phyloP scores from a whole-genome alignment of 2,329 filamentous ascomycete genomes.

The Fusarium sp. region DNA sequence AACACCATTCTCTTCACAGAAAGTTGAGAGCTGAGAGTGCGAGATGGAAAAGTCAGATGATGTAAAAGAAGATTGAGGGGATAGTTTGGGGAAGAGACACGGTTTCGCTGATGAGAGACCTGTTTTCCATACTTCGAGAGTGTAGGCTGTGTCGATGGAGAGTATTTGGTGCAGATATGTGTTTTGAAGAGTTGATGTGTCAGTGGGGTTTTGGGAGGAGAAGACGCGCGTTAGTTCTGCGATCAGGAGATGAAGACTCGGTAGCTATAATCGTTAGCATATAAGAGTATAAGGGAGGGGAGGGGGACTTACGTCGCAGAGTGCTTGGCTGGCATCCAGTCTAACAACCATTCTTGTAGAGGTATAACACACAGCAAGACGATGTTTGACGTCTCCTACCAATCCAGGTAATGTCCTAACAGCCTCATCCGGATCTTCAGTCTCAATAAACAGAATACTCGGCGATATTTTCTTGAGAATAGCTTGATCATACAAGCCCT shows the following conservation, averaged over 20 bases:
- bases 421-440: conserved; percentile 52
- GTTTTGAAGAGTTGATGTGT: conserved; percentile 38
- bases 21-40: conserved; percentile 56
- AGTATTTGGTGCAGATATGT: conserved; percentile 45
- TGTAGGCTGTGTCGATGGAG: conserved; percentile 47
- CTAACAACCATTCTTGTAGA: conserved; percentile 58
- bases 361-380: conserved; percentile 62
- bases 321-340: conserved; percentile 62
- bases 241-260: conserved; percentile 59
- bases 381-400: conserved; percentile 59
- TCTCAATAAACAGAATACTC: conserved; percentile 65
- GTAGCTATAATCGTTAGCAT: conserved; percentile 30
- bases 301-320: conserved; percentile 56
- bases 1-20: conserved; percentile 54
- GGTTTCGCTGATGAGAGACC: conserved; percentile 53
- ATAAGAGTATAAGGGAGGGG: fast-evolving
- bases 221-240: conserved; percentile 60
- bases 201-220: conserved; percentile 49
- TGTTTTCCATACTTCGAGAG: conserved; percentile 60
- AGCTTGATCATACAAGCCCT: conserved; percentile 62
- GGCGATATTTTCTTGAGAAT: conserved; percentile 60
- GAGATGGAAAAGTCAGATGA: conserved; percentile 56
- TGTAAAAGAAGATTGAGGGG: neutral
- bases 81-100: conserved; percentile 58
- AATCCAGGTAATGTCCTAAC: conserved; percentile 55